Evolutionary conservation across 768 basidiomycete genomes (phyloP).

Genomic region (Rhizopogon roseolus): DNA sequence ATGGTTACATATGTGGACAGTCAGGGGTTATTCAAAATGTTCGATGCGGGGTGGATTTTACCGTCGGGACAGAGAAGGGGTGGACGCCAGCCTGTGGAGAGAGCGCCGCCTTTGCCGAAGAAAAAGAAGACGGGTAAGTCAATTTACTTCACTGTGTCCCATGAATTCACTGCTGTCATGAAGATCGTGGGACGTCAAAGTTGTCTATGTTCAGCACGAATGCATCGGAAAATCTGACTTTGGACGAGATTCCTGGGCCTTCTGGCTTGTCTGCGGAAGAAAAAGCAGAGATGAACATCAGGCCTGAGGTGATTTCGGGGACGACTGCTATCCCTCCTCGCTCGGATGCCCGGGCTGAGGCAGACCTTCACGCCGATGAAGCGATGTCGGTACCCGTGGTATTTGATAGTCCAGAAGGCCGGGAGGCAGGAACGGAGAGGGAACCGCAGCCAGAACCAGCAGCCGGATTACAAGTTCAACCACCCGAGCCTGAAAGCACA

Average conservation of each 20-base stretch:
- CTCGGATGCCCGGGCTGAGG: not conserved
- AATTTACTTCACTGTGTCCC: not conserved
- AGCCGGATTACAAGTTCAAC: slow-evolving; percentile 1
- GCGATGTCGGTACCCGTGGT: slow-evolving; percentile 5
- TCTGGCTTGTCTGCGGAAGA: slow-evolving; percentile 18
- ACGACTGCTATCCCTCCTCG: not conserved
- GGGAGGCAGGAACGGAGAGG: not conserved
- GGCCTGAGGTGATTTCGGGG: not conserved
- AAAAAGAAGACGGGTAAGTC: slow-evolving; percentile 38
- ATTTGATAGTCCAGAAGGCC: slow-evolving; percentile 7
- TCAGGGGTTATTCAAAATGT: slow-evolving; percentile 70
- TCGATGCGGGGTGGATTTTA: slow-evolving; percentile 86
- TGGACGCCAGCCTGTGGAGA: slow-evolving; percentile 45
- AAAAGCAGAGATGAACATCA: slow-evolving; percentile 9
- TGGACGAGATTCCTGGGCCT: slow-evolving; percentile 21
- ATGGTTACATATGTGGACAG: slow-evolving; percentile 71
- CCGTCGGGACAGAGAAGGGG: slow-evolving; percentile 69
- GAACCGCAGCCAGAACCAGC: not conserved
- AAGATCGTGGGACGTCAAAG: slow-evolving; percentile 35
- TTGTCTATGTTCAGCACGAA: slow-evolving; percentile 44
- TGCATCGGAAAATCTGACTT: slow-evolving; percentile 40
- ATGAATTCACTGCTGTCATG: not conserved
- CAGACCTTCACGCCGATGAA: not conserved
- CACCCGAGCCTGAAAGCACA: not conserved
- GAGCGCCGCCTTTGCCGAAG: slow-evolving; percentile 42